phyloP scores from a whole-genome alignment of 1,284 basidiomycete genomes.

The Apiotrichum montevideense region DNA sequence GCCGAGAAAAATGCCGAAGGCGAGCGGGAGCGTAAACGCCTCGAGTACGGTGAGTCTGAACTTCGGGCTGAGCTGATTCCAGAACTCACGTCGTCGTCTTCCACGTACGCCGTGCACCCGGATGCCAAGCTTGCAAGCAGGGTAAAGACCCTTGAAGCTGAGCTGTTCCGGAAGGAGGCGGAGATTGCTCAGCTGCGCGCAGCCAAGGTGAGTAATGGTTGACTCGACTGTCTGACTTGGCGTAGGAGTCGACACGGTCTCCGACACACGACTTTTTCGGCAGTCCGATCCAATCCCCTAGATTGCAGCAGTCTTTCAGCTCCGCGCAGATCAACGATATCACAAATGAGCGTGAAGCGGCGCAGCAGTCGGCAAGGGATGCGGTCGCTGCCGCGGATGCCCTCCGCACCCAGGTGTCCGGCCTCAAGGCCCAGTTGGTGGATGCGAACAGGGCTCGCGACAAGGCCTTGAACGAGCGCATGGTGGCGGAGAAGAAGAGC shows the following conservation, averaged over 20 bases:
- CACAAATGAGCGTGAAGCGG: constrained; percentile 18
- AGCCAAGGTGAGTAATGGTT: constrained; percentile 15
- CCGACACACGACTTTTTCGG: neutral
- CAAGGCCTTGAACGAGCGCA: constrained; percentile 43
- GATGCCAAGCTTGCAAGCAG: constrained; percentile 8
- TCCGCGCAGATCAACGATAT: constrained; percentile 24
- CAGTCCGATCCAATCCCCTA: neutral
- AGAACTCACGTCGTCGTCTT: constrained; percentile 4
- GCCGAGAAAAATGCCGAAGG: constrained; percentile 26
- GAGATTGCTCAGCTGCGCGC: constrained; percentile 22
- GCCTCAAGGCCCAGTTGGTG: constrained; percentile 3
- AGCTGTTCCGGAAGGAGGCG: constrained; percentile 19
- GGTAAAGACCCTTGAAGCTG: constrained; percentile 29
- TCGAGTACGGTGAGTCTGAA: constrained; percentile 33
- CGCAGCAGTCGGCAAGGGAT: constrained; percentile 1
- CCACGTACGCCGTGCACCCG: neutral
- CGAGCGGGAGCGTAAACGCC: constrained; percentile 32
- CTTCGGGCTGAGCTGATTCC: neutral
- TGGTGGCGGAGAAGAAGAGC: constrained; percentile 34
- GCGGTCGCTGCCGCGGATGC: constrained; percentile 18
- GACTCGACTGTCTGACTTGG: neutral
- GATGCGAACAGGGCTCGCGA: constrained; percentile 25
- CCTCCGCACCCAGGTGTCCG: constrained; percentile 13
- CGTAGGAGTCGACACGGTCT: neutral
- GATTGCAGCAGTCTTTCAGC: constrained; percentile 6